Percentiles rank a stretch among this genome's conserved stretches.
phyloP scores from a whole-genome alignment of 2,329 filamentous ascomycete genomes.

The Trichoderma sp. region DNA sequence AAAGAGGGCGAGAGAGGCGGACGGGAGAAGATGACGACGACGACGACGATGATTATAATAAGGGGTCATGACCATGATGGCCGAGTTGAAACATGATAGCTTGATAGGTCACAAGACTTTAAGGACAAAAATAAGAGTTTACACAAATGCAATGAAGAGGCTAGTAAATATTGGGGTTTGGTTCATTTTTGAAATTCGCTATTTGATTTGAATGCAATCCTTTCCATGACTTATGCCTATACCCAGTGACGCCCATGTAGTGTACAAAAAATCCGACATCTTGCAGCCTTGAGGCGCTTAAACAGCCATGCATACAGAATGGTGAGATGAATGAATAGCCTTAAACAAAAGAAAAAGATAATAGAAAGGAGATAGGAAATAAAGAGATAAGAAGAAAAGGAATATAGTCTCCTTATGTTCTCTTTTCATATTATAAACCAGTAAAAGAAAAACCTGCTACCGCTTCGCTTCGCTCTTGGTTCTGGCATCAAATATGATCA shows the following conservation, averaged over 20 bases:
- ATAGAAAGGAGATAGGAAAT: neutral
- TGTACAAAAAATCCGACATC: neutral
- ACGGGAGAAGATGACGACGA: neutral
- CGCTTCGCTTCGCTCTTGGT: neutral
- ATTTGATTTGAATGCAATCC: neutral
- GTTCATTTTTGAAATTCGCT: neutral
- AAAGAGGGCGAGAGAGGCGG: slow-evolving; percentile 10
- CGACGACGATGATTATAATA: neutral
- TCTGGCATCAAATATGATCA: neutral
- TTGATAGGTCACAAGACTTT: neutral
- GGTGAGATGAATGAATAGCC: neutral
- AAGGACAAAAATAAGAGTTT: neutral
- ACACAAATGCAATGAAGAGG: neutral
- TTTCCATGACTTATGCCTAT: neutral
- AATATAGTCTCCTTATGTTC: neutral
- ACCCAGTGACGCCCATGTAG: neutral
- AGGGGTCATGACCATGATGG: neutral
- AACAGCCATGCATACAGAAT: neutral
- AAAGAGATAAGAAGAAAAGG: neutral
- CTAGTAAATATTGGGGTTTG: neutral
- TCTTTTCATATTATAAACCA: neutral
- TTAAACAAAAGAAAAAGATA: neutral
- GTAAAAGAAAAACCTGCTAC: neutral
- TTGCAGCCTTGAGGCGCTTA: neutral
- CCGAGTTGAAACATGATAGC: neutral